Base-by-base conservation (phyloP, 1,139 yeast species). In the Eremothecium coryli region DNA sequence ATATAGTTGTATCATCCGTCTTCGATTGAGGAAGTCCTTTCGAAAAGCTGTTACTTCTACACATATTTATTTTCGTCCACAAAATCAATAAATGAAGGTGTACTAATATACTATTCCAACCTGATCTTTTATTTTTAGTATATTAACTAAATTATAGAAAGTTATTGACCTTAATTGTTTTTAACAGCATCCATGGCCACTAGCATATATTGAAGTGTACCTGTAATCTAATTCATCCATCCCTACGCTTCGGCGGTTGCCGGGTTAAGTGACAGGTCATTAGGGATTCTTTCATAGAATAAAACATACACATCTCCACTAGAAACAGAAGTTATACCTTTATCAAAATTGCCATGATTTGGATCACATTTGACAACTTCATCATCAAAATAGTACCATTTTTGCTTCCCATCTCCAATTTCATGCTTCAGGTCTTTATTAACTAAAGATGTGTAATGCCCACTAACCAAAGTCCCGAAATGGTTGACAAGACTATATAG, bases 301-400 rank as follows among this genome's bases (percentile, higher is more conserved):
- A 80, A 59, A n/a, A 80, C 82, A 53, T 80, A 81, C 3, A 76
- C 88, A 45, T 79, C 84, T 31, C 70, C 66, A 32, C 78, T 71
- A 9, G 64, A 61, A 37, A 71, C 59, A 22, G 64, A 62, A 11
- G 62, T 61, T 32, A 60, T 63, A 25, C 61, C 64, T 21, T 58
- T 60, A 33, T 55, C 57, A 11, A 60, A 46, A 35, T 62, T 61
- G 9, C 80, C 78, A 45, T 73, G 75, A 13, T 63, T 61, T 32
- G 66, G 64, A 6, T 65, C 64, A 37, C 42, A 42, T 32, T 68
- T 68, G 2, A 77, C 76, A 29, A 62, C 58, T 39, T 75, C 85
- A 54, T 81, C 93, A 50, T 81, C 90, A 55, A 80, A 81, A 40
- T 71, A 68, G 50, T 80, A 76, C 90, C 90, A 80, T 45, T 69